These are phyloP conservation scores for Tripterygium wilfordii DNA, from an alignment of 177 flowering plant genomes.

Conservation along the genomic window DNA sequence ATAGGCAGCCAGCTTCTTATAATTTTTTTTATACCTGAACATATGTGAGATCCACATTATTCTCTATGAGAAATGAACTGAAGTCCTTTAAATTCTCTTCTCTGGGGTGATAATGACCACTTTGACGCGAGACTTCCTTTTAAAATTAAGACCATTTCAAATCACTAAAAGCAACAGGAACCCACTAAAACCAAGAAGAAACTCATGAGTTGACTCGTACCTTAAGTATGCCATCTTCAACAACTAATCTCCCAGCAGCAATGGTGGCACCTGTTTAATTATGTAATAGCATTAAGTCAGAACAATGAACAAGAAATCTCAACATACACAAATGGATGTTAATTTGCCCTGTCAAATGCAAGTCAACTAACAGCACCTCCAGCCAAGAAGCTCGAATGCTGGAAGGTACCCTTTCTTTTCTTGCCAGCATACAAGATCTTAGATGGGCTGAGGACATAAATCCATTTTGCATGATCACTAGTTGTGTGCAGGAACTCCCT, in stretches of 20 bases:
- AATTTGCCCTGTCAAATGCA: no score
- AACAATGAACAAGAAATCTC: no score
- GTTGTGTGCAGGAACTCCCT: constrained; percentile 49
- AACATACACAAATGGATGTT: no score
- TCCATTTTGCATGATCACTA: constrained; percentile 49
- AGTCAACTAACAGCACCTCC: no score
- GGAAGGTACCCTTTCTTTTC: constrained; percentile 64
- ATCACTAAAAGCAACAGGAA: not conserved
- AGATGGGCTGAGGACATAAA: constrained; percentile 67
- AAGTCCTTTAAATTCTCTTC: constrained; percentile 64
- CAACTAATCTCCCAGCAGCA: constrained; percentile 66
- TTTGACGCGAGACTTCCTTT: constrained; percentile 83
- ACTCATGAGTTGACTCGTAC: constrained; percentile 19
- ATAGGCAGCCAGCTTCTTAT: no score
- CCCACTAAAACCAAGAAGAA: not conserved
- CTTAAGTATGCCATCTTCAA: constrained; percentile 54
- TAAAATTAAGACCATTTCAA: constrained; percentile 1
- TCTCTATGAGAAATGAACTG: constrained; percentile 43
- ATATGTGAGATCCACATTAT: constrained; percentile 47
- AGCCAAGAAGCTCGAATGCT: constrained; percentile 76
- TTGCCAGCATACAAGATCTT: constrained; percentile 47
- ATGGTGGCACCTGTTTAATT: no score
- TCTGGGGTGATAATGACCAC: constrained; percentile 71
- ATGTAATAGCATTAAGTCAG: no score
- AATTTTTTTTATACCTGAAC: constrained; percentile 40